Conservation (phyloP, 2,329 filamentous ascomycete species). For the Neofusicoccum kwambonambiense region DNA sequence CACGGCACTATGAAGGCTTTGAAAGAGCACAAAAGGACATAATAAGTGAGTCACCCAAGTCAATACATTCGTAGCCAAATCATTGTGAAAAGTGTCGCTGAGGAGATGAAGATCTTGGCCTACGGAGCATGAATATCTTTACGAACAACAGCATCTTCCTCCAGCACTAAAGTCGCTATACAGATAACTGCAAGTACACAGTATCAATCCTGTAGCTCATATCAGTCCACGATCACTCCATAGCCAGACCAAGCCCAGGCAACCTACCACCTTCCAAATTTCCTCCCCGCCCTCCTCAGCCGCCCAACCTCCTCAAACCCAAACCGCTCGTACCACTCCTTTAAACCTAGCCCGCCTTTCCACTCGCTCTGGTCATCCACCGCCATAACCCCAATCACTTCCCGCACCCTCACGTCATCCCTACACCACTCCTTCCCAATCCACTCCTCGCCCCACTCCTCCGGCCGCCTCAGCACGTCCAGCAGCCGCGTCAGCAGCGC, state of each 20-base stretch:
- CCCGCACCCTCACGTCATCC: conserved; percentile 27
- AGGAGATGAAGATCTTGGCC: background rate
- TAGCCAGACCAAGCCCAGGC: background rate
- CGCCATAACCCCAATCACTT: conserved; percentile 40
- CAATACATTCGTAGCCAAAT: no score
- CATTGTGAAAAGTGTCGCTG: conserved; percentile 19
- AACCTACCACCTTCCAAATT: conserved; percentile 37
- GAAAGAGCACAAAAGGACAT: no score
- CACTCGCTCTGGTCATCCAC: conserved; percentile 34
- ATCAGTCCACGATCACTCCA: conserved; percentile 15
- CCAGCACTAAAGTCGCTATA: conserved; percentile 1
- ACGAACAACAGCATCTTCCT: background rate
- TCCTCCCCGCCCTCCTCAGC: conserved; percentile 39
- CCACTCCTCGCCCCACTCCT: conserved; percentile 21
- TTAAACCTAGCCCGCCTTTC: conserved; percentile 37
- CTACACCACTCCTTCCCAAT: background rate
- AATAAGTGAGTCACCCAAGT: no score
- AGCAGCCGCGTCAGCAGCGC: conserved; percentile 32
- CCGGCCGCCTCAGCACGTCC: conserved; percentile 25
- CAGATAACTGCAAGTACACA: conserved; percentile 25
- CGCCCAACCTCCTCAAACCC: conserved; percentile 41
- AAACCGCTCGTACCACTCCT: conserved; percentile 4
- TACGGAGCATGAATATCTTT: background rate
- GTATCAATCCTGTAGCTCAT: conserved; percentile 24
- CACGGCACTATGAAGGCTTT: no score